Evolutionary conservation across 805 yeast genomes (phyloP).

Genomic region (Zygosaccharomyces kombuchaensis): DNA sequence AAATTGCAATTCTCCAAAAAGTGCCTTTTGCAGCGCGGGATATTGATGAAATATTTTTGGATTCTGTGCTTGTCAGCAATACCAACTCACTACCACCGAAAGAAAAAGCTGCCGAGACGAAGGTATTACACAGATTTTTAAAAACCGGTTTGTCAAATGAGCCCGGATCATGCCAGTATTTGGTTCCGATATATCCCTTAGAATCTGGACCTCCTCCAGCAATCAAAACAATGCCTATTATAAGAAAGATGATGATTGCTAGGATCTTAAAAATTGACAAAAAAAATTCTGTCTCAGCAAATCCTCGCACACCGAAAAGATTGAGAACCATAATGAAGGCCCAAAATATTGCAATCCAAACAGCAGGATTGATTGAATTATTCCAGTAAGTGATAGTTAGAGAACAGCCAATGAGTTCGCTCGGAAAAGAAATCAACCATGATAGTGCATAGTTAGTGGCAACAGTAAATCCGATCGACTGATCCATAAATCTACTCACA

Average conservation of each 20-base stretch:
- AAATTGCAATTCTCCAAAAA: conserved; percentile 52
- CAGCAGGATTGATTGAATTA: conserved; percentile 21
- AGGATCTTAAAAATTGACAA: conserved; percentile 44
- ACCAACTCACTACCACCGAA: conserved; percentile 67
- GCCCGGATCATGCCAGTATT: conserved; percentile 50
- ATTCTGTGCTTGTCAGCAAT: conserved; percentile 49
- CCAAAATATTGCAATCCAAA: conserved; percentile 27
- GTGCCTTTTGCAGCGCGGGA: conserved; percentile 59
- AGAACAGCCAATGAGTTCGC: conserved; percentile 53
- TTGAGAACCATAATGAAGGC: conserved; percentile 42
- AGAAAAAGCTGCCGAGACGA: conserved; percentile 69
- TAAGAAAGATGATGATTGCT: conserved; percentile 45
- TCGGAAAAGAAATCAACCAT: conserved; percentile 52
- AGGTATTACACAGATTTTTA: conserved; percentile 60
- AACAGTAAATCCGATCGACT: conserved; percentile 58
- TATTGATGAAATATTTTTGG: conserved; percentile 48
- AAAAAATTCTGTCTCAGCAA: conserved; percentile 51
- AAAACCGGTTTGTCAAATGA: conserved; percentile 47
- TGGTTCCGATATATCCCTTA: conserved; percentile 38
- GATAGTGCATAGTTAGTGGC: conserved; percentile 55
- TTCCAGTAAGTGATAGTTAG: conserved; percentile 49
- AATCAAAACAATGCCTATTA: conserved; percentile 44
- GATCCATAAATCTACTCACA: conserved; percentile 54
- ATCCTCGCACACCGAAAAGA: conserved; percentile 48
- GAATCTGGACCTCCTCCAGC: conserved; percentile 48